phyloP scores from a whole-genome alignment of 2,329 filamentous ascomycete genomes.

The Uncinocarpus reesii region DNA sequence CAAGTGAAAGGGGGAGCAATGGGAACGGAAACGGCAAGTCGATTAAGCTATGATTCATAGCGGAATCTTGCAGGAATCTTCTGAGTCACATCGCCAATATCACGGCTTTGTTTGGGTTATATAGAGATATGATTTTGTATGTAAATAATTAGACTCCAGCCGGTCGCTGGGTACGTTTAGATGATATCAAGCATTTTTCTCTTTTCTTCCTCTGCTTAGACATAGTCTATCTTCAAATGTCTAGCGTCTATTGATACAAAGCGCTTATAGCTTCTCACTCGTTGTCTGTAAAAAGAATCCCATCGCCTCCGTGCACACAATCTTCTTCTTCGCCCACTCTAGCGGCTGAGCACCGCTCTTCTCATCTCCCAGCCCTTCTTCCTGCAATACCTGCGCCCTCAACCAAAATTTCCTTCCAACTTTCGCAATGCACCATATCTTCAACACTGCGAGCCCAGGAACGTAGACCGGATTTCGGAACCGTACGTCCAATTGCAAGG shows the following conservation, averaged over 20 bases:
- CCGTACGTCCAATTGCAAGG: constrained; percentile 33
- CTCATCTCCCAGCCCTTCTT: constrained; percentile 24
- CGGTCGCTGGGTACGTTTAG: too few species aligned
- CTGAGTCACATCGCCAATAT: not conserved
- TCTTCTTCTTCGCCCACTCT: constrained; percentile 27
- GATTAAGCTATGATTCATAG: constrained; percentile 13
- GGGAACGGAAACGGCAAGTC: constrained; percentile 19
- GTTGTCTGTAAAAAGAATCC: constrained; percentile 33
- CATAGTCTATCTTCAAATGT: not conserved
- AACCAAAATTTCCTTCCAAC: constrained; percentile 36
- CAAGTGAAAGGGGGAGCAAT: constrained; percentile 36
- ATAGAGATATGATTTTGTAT: not conserved
- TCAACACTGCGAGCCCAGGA: constrained; percentile 30
- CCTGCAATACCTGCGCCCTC: constrained; percentile 31
- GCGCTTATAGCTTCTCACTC: constrained; percentile 22
- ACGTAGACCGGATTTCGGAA: constrained; percentile 31
- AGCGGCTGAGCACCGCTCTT: constrained; percentile 21
- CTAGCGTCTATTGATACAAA: not conserved
- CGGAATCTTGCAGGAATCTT: not conserved
- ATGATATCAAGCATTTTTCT: not conserved
- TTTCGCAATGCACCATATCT: constrained; percentile 29
- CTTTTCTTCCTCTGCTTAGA: not conserved
- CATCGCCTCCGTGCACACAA: constrained; percentile 32
- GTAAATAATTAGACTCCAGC: not conserved
- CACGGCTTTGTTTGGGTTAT: not conserved